Conservation (phyloP, 805 yeast genomes). For the Saturnispora hagleri region DNA sequence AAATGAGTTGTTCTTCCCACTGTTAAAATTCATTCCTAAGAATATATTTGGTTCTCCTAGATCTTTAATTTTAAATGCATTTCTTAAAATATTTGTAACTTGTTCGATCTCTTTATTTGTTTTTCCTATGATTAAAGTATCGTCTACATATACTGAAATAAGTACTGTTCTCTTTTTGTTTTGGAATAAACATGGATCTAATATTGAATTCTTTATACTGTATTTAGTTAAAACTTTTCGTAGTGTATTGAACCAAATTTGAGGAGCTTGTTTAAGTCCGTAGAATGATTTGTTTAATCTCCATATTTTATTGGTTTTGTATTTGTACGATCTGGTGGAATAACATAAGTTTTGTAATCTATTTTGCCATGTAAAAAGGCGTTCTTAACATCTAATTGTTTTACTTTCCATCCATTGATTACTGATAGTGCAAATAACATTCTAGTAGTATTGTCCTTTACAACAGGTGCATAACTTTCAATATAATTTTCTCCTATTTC, state of each 20-base stretch:
- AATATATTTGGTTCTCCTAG: not conserved
- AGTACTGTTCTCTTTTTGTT: not conserved
- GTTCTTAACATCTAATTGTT: slow-evolving; percentile 11
- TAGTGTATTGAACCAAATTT: slow-evolving; percentile 1
- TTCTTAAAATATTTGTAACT: not conserved
- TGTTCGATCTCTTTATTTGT: not conserved
- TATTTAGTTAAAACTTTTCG: not conserved
- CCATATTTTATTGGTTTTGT: not conserved
- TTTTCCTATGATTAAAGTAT: not conserved
- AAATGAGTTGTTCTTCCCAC: not conserved
- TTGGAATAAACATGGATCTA: not conserved
- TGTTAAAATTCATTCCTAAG: not conserved
- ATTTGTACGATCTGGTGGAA: slow-evolving; percentile 3
- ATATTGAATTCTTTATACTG: not conserved
- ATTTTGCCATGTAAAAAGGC: slow-evolving; percentile 9
- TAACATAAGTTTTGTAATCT: slow-evolving; percentile 5
- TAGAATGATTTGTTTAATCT: slow-evolving; percentile 4
- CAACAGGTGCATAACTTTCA: slow-evolving; percentile 7
- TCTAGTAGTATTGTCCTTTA: slow-evolving; percentile 3
- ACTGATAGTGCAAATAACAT: not conserved
- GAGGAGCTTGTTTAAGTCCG: slow-evolving; percentile 4
- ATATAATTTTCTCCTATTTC: slow-evolving; percentile 1
- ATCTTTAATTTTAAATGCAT: not conserved
- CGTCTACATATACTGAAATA: not conserved
- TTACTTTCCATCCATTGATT: not conserved